Base-by-base conservation (phyloP, 345 rosid species). In the Populus simonii region DNA sequence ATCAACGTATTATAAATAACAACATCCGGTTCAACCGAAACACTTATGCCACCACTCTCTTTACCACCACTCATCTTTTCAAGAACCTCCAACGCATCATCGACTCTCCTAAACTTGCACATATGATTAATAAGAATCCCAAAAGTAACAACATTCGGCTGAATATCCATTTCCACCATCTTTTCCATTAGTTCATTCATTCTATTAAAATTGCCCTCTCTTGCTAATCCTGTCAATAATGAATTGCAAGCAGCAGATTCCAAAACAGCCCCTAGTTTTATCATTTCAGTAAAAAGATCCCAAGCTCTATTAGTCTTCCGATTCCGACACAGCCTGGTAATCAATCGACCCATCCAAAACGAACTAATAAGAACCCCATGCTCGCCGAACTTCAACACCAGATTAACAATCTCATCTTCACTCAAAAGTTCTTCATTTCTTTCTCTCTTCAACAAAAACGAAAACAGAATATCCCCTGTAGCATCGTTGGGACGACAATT, bases 1-100 rank as follows among this genome's bases (percentile, higher is more conserved):
- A 93, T 87, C 68, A 93, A 76, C 20, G 94, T 90, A 73, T 89
- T 93, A 66, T 81, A 92, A 70, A 85, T 90, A 71, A 90, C 77
- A 49, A 74, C 70, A 85, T 93, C 99, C 6, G 94, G 92, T 79
- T 92, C 85, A 38, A 90, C 65, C 27, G 71, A 78, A 76, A 84
- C 62, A 10, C 61, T 55, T 55, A 22, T 2, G 5, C 84, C 89
- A 77, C 74, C 86, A 68, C 73, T 75, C 63, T 70, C 85, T 68
- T 66, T 61, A 49, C 70, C 85, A 57, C 74, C 86, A 43, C 80
- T 66, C 89, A 93, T 82, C 70, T 79, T 72, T 51, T 90, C 82
- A 51, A 96, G 85, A 63, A 91, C 81, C 59, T 89, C 78, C n/a
- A 91, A 71, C 4, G 96, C 98, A 61, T 83, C 88, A 83, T 91